phyloP scores from a whole-genome alignment of 441 rosid species.

The Pelargonium exstipulatum region DNA sequence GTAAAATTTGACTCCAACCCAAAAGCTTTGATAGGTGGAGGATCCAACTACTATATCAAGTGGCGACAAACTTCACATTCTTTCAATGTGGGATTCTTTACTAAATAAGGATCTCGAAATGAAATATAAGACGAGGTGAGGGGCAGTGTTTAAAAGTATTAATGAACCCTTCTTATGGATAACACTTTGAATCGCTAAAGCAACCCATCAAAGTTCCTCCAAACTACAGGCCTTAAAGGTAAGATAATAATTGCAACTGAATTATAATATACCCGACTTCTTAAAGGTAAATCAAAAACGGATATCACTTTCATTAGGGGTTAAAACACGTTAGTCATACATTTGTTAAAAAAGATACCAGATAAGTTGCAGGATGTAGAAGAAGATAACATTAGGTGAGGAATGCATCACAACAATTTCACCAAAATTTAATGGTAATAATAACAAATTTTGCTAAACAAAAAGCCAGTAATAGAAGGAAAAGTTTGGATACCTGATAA shows the following conservation, averaged over 20 bases:
- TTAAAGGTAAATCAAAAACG: too few relatives aligned
- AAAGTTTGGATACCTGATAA: conserved; percentile 65
- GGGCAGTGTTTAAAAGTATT: too few relatives aligned
- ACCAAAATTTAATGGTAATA: not conserved
- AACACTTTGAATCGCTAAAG: not conserved
- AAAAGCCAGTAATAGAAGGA: conserved; percentile 5
- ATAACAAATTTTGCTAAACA: not conserved
- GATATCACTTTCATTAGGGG: too few relatives aligned
- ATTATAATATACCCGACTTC: not conserved
- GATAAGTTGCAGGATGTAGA: not conserved
- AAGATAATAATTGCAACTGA: not conserved
- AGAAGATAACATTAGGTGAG: not conserved
- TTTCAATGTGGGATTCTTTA: too few relatives aligned
- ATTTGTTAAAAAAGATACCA: not conserved
- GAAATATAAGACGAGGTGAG: too few relatives aligned
- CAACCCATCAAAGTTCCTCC: not conserved
- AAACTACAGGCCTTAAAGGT: not conserved
- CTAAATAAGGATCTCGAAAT: too few relatives aligned
- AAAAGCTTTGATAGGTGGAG: too few relatives aligned
- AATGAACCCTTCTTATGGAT: not conserved
- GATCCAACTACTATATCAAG: too few relatives aligned
- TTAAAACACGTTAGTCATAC: not conserved
- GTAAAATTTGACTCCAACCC: too few relatives aligned
- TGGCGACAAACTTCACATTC: too few relatives aligned
- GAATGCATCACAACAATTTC: conserved; percentile 8